Base-by-base conservation (phyloP, 2,329 filamentous ascomycete species). In the Zasmidium cellare region DNA sequence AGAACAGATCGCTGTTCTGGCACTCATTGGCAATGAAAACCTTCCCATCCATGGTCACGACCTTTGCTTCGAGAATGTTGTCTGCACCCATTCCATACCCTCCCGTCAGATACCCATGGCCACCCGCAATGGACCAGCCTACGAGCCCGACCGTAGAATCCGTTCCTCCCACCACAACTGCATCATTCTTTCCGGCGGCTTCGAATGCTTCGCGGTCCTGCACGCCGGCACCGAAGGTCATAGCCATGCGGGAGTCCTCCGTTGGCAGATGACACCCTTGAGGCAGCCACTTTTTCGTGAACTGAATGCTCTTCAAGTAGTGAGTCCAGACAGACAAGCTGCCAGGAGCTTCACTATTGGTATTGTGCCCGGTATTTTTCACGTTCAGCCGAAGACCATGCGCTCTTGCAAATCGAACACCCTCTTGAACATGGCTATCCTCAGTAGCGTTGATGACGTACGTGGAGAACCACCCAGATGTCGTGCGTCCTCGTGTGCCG, bases 1-100 rank as follows among this genome's bases (percentile, higher is more conserved):
- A 59, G 49, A 56, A 50, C 2, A 59, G 48, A 38, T 59, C 57
- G 3, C 75, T 58, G 58, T 85, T 71, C 3, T 71, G 66, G 1
- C 65, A 66, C 3, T 66, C 63, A n/a, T 76, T 80, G 2, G 78
- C 82, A 3, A 75, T 77, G 38, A 82, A 70, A 44, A 84, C 75
- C 5, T 72, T 67, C 9, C 81, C 79, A 58, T 79, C 75, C 16
- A 80, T 76, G 0, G 84, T 74, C 2, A 86, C 82, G 41, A 85
- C 73, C 85, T 65, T 52, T 9, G 55, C 51, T 14, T 55, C 45
- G 9, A 67, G 45, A 23, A 61, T 53, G 22, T 66, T 57, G 48
- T 66, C 65, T 1, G 28, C 28, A 31, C 28, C 28, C 28, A 31
- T 31, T 7, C 28, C 28, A 31, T 31, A 31, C 16, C 45, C 55